A percentile compares a stretch with the other conserved stretches of the same genome.
These are phyloP conservation scores for Thalassiosira profunda DNA, from an alignment of 108 stramenopile genomes.

Conservation along the genomic window DNA sequence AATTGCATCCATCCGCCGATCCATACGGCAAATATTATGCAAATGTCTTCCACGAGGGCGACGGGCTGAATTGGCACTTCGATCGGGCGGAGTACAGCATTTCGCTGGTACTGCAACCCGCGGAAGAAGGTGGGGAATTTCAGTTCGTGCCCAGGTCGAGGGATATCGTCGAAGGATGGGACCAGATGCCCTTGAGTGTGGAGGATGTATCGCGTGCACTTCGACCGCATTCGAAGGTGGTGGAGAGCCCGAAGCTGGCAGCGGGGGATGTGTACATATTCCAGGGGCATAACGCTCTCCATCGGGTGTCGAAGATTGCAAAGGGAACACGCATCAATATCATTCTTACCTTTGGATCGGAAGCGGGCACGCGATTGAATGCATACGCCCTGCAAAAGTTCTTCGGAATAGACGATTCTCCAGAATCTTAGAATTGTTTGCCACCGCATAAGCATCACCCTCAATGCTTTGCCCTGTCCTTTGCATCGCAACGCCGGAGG, in stretches of 20 bases:
- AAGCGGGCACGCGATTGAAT: constrained; percentile 22
- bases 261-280: constrained; percentile 38
- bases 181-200: constrained; percentile 19
- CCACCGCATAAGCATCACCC: too few species aligned
- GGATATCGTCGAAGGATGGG: constrained; percentile 26
- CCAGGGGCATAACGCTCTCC: constrained; percentile 31
- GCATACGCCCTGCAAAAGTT: constrained; percentile 29
- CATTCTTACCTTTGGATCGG: constrained; percentile 34
- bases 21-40: constrained; percentile 39
- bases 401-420: constrained; percentile 43
- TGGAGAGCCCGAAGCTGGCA: constrained; percentile 24
- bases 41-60: constrained; percentile 30
- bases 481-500: too few species aligned
- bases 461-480: too few species aligned
- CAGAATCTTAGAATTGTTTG: too few species aligned
- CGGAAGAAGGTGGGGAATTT: constrained; percentile 26
- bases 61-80: constrained; percentile 36
- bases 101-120: constrained; percentile 29
- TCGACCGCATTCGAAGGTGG: not conserved
- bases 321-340: constrained; percentile 42
- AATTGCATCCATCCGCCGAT: constrained; percentile 25
- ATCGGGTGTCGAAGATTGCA: constrained; percentile 25
- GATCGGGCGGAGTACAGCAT: constrained; percentile 41
- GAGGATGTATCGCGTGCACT: not conserved
- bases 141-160: constrained; percentile 35